phyloP scores from a whole-genome alignment of 305 asterid genomes.

The Galium porrigens region DNA sequence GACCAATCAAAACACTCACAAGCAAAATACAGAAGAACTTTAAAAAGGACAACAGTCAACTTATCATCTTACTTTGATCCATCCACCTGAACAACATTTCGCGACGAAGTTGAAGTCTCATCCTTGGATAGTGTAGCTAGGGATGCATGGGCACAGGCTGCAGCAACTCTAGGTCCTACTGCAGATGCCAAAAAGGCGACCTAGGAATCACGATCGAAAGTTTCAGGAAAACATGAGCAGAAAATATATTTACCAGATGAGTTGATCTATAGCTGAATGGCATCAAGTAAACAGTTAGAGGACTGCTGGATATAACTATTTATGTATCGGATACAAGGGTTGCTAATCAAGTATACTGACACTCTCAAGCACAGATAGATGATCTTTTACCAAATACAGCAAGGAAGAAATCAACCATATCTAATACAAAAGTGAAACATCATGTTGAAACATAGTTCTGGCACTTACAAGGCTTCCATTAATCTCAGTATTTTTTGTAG shows the following conservation, averaged over 20 bases:
- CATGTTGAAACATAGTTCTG: neutral
- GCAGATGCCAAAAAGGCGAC: slow-evolving; percentile 88
- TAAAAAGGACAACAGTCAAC: slow-evolving; percentile 7
- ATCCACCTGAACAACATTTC: slow-evolving; percentile 19
- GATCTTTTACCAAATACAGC: neutral
- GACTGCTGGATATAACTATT: neutral
- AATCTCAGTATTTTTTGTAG: neutral
- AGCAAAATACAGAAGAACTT: neutral
- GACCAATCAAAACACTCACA: neutral
- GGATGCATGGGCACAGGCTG: slow-evolving; percentile 96
- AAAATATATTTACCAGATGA: neutral
- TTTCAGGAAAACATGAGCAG: neutral
- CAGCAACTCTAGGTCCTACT: slow-evolving; percentile 97
- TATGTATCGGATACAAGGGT: neutral
- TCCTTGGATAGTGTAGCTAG: slow-evolving; percentile 58
- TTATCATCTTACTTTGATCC: slow-evolving; percentile 21
- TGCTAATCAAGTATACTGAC: neutral
- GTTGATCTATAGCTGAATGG: neutral
- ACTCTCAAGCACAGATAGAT: neutral
- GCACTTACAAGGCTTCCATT: neutral
- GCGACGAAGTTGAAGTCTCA: slow-evolving; percentile 19
- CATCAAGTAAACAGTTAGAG: neutral
- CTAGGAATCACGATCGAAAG: slow-evolving; percentile 32
- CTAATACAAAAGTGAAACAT: neutral
- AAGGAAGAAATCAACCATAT: neutral